Conservation (phyloP, 371 early-diverging fungal species). For the Actinomortierella wolfii region DNA sequence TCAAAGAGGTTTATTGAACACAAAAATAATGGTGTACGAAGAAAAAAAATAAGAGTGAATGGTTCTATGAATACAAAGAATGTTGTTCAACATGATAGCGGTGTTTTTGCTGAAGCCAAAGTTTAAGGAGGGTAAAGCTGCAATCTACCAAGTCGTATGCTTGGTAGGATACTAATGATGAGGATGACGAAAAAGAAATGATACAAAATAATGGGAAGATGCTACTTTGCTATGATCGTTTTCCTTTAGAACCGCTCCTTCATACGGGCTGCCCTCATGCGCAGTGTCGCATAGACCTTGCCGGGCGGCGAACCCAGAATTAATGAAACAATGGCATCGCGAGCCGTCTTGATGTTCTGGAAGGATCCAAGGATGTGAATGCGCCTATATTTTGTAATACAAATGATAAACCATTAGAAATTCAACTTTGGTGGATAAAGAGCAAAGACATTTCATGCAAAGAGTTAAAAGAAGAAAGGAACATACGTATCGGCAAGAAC, state of each 20-base stretch:
- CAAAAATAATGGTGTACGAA: no score
- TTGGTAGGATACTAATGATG: not conserved
- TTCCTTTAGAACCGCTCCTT: constrained; percentile 86
- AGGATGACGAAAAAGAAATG: not conserved
- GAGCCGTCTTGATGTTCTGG: constrained; percentile 97
- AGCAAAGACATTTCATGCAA: not conserved
- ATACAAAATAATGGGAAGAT: not conserved
- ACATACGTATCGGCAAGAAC: constrained; percentile 95
- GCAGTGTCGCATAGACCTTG: constrained; percentile 93
- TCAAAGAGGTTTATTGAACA: no score
- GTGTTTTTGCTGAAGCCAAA: no score
- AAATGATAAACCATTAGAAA: not conserved
- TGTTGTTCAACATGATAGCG: no score
- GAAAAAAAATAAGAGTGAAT: no score
- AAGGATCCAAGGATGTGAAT: constrained; percentile 97
- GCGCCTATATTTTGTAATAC: constrained; percentile 58
- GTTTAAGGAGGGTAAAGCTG: not conserved
- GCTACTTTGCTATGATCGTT: not conserved
- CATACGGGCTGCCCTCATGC: constrained; percentile 88
- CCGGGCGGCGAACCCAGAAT: constrained; percentile 99
- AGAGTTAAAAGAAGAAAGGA: not conserved
- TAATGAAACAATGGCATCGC: constrained; percentile 93
- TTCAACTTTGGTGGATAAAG: constrained; percentile 1
- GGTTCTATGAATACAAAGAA: no score
- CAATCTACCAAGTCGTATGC: not conserved